Conservation (phyloP, 768 basidiomycete species). For the Peribolospora baueri region DNA sequence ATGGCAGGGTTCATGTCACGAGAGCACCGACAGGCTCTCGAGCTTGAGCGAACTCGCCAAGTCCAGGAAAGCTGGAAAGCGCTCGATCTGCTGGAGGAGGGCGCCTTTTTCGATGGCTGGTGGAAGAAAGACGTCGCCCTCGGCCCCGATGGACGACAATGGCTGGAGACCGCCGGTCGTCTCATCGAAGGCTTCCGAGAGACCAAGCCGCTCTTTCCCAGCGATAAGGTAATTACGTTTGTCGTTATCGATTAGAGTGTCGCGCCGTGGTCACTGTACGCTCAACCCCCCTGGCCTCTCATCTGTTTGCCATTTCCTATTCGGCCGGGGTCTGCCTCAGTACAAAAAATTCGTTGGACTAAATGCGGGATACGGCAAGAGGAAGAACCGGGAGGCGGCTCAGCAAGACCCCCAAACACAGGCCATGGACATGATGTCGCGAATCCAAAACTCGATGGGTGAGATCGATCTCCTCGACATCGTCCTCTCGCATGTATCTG, state of each 20-base stretch:
- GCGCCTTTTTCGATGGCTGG: conserved; percentile 19
- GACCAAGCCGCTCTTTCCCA: conserved; percentile 58
- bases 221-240: conserved; percentile 32
- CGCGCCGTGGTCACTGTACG: background rate
- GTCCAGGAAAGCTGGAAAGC: no score
- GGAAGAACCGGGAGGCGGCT: conserved; percentile 5
- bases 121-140: conserved; percentile 19
- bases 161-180: conserved; percentile 62
- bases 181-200: conserved; percentile 73
- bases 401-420: conserved; percentile 15
- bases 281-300: background rate
- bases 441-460: conserved; percentile 19
- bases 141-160: conserved; percentile 29
- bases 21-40: no score
- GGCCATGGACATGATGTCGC: conserved; percentile 19
- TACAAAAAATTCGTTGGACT: conserved; percentile 11
- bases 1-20: no score
- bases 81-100: conserved; percentile 27
- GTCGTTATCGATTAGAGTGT: conserved; percentile 13
- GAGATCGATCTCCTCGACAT: conserved; percentile 1
- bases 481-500: background rate
- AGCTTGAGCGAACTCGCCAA: no score
- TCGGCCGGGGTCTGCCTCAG: background rate
- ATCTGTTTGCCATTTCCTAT: conserved; percentile 1
- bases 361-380: background rate